These are phyloP conservation scores for Leptographium flavum DNA, from an alignment of 2,329 filamentous ascomycete species.

Conservation along the genomic window DNA sequence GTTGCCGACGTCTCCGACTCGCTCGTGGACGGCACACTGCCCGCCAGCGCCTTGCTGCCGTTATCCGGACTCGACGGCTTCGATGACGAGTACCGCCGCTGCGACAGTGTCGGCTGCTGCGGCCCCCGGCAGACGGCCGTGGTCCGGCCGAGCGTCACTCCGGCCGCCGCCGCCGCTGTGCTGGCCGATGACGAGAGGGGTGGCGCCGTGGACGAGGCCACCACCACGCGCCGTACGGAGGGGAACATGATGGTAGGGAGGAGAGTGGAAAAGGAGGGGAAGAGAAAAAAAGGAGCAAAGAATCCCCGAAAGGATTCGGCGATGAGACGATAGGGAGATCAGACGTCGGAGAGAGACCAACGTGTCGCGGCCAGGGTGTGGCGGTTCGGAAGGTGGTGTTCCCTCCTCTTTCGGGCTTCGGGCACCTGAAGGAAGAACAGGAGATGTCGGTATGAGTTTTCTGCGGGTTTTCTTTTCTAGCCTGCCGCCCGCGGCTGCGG, in stretches of 20 bases:
- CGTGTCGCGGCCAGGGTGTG: neutral
- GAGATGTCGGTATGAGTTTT: constrained; percentile 5
- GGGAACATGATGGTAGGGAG: constrained; percentile 10
- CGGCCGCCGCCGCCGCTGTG: constrained; percentile 14
- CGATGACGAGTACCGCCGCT: constrained; percentile 39
- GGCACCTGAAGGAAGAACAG: neutral
- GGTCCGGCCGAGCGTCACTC: neutral
- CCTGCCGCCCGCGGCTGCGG: neutral
- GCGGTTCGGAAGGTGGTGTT: neutral
- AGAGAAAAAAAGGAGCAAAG: neutral
- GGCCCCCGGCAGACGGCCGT: neutral
- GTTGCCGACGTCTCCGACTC: neutral
- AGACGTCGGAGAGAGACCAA: neutral
- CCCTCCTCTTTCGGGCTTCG: constrained; percentile 1
- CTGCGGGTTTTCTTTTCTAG: constrained; percentile 4
- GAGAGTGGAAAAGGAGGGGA: neutral
- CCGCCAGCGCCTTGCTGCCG: constrained; percentile 34
- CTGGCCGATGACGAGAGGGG: constrained; percentile 1
- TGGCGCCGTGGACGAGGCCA: constrained; percentile 7
- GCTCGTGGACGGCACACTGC: constrained; percentile 21
- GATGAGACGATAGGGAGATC: neutral
- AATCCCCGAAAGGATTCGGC: neutral
- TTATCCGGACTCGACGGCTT: constrained; percentile 49
- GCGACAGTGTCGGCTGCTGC: constrained; percentile 3
- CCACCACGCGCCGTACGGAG: constrained; percentile 12